Percentiles rank a stretch among this genome's conserved stretches.
phyloP scores from a whole-genome alignment of 306 rosid genomes.

The Cucumis sativus region Cucumber_9930_V3 NC_026658.2:19202001-19202500 shows the following conservation, averaged over 20 bases:
- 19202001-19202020: no score
- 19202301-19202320: no score
- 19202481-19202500: not conserved
- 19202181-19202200: not conserved
- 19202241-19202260: no score
- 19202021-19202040: no score
- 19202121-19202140: not conserved
- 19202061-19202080: no score
- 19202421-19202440: not conserved
- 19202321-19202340: no score
- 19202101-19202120: not conserved
- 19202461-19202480: not conserved
- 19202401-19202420: not conserved
- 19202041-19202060: no score
- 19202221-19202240: no score
- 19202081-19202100: no score
- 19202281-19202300: no score
- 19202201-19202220: not conserved
- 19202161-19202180: not conserved
- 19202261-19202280: no score
- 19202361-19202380: not conserved
- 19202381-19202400: not conserved
- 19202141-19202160: not conserved
- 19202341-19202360: not conserved
- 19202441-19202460: not conserved